Evolutionary conservation across 257 asterid species (phyloP).

Genomic region (Rhazya stricta): DNA sequence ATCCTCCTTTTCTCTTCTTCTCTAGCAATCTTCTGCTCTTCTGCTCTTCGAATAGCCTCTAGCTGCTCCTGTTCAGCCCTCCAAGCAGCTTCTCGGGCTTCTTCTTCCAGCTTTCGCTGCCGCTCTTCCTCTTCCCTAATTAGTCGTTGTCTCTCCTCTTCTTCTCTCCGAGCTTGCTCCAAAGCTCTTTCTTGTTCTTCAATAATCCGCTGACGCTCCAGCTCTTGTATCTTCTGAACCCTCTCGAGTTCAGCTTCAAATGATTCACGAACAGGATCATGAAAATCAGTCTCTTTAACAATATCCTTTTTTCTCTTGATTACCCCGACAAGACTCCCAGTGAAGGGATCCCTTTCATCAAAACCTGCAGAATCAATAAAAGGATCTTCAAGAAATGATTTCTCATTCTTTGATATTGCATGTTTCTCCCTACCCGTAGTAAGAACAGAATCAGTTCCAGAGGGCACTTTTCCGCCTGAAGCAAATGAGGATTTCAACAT

Average conservation of each 20-base stretch:
- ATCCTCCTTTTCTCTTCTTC: conserved; percentile 80
- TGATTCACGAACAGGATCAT: conserved; percentile 90
- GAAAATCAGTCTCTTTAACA: conserved; percentile 57
- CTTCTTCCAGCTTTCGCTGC: conserved; percentile 62
- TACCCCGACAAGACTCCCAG: conserved; percentile 70
- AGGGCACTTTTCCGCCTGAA: conserved; percentile 47
- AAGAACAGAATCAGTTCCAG: conserved; percentile 38
- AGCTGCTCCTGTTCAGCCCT: conserved; percentile 82
- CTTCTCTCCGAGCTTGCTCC: conserved; percentile 77
- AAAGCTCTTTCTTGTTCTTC: conserved; percentile 91
- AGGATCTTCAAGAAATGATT: conserved; percentile 52
- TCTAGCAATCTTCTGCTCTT: conserved; percentile 71
- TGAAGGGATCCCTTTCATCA: conserved; percentile 73
- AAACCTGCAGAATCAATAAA: conserved; percentile 44
- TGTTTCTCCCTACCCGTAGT: conserved; percentile 49
- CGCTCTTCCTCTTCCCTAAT: conserved; percentile 83
- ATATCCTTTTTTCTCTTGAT: conserved; percentile 81
- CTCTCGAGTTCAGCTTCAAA: conserved; percentile 98
- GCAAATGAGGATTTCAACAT: conserved; percentile 39
- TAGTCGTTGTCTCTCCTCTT: conserved; percentile 74
- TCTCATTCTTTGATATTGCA: conserved; percentile 43
- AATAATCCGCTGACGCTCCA: conserved; percentile 67
- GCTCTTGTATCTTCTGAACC: conserved; percentile 95
- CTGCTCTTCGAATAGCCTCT: conserved; percentile 71
- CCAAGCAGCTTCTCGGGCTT: conserved; percentile 91